Conservation (phyloP, 805 yeast species). For the Pichia exigua region DNA sequence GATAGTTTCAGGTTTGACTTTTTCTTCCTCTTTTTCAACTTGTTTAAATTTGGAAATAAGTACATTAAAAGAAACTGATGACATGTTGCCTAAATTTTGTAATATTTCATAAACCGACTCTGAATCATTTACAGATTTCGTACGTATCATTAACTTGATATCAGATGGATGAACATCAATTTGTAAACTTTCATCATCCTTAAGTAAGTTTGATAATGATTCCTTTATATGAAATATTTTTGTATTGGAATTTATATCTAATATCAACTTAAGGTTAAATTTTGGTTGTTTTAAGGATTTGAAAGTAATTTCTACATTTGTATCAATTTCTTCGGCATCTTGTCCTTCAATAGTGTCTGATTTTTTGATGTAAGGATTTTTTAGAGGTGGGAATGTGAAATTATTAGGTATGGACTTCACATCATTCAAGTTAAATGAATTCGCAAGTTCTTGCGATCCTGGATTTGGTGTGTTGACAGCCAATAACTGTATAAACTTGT, state of each 20-base stretch:
- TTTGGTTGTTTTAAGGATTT: constrained; percentile 72
- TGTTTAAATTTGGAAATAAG: constrained; percentile 10
- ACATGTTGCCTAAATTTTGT: not conserved
- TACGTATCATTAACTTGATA: constrained; percentile 41
- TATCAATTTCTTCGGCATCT: not conserved
- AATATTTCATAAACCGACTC: constrained; percentile 21
- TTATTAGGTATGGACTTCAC: not conserved
- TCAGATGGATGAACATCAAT: constrained; percentile 26
- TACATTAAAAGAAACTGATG: constrained; percentile 11
- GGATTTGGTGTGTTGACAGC: constrained; percentile 1
- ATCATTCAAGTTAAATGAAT: constrained; percentile 1
- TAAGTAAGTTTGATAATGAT: constrained; percentile 25
- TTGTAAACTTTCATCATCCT: constrained; percentile 21
- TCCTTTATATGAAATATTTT: constrained; percentile 32
- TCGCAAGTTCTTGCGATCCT: not conserved
- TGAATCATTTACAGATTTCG: constrained; percentile 43
- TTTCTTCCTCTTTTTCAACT: not conserved
- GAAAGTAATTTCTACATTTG: constrained; percentile 23
- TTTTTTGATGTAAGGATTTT: constrained; percentile 1
- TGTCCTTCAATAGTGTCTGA: not conserved
- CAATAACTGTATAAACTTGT: constrained; percentile 25
- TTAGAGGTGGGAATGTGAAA: constrained; percentile 6
- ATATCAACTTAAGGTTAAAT: constrained; percentile 31
- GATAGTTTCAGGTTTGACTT: not conserved
- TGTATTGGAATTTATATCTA: constrained; percentile 16